phyloP scores from a whole-genome alignment of 2,329 filamentous ascomycete genomes.

The Coleophoma eucalyptorum region DNA sequence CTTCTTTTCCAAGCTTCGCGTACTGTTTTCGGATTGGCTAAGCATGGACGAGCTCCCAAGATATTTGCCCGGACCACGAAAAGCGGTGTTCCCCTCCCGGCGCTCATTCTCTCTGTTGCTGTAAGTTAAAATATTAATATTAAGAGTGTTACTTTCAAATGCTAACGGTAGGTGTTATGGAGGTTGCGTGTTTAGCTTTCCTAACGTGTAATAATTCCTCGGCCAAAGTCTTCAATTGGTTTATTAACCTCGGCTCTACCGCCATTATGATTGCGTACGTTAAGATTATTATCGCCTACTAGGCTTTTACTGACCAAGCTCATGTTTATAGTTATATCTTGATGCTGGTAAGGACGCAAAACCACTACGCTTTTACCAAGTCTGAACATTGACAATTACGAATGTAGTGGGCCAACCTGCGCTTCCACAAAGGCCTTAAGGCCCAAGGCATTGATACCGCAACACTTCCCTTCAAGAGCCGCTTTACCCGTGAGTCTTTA shows the following conservation, averaged over 20 bases:
- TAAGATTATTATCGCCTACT: neutral
- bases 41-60: constrained; percentile 52
- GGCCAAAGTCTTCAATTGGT: neutral
- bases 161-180: constrained; percentile 64
- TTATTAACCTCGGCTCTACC: neutral
- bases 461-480: constrained; percentile 45
- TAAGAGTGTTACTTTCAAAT: constrained; percentile 41
- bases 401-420: constrained; percentile 61
- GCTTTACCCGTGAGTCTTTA: constrained; percentile 57
- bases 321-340: neutral
- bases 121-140: constrained; percentile 48
- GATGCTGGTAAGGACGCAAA: neutral
- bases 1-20: constrained; percentile 46
- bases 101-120: constrained; percentile 52
- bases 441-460: constrained; percentile 44
- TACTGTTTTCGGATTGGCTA: constrained; percentile 64
- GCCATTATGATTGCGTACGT: neutral
- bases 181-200: constrained; percentile 24
- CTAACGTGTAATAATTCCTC: neutral
- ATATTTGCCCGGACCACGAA: constrained; percentile 49
- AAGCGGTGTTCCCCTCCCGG: constrained; percentile 53
- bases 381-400: constrained; percentile 57
- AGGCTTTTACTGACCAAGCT: neutral
- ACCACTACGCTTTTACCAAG: neutral
- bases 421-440: constrained; percentile 52